Conservation (phyloP, 495 filamentous ascomycete genomes). For the Xylaria sp. region DNA sequence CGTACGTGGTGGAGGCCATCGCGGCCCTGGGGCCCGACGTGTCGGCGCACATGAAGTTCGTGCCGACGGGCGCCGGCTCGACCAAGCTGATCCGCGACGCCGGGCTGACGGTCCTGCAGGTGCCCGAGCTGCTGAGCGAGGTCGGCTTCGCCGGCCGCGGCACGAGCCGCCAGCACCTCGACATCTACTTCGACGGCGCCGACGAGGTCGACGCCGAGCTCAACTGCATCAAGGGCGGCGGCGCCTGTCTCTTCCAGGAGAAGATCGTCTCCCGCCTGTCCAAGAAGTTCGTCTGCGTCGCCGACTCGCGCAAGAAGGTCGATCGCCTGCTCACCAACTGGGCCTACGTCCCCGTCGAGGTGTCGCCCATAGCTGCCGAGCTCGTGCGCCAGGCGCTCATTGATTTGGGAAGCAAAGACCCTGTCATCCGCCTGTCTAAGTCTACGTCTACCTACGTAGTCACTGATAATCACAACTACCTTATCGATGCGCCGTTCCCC, state of each 20-base stretch:
- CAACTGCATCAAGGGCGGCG: slow-evolving; percentile 97
- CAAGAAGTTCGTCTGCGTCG: slow-evolving; percentile 91
- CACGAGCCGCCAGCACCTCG: slow-evolving; percentile 55
- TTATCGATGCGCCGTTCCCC: slow-evolving; percentile 89
- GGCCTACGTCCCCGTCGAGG: slow-evolving; percentile 90
- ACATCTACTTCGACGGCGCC: slow-evolving; percentile 92
- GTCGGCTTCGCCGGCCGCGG: slow-evolving; percentile 34
- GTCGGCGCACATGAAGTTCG: slow-evolving; percentile 72
- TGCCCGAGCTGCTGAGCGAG: slow-evolving; percentile 52
- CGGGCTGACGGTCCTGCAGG: slow-evolving; percentile 76
- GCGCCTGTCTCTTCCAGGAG: slow-evolving; percentile 96
- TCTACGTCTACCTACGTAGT: slow-evolving; percentile 76
- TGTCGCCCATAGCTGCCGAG: slow-evolving; percentile 79
- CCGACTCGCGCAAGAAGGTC: slow-evolving; percentile 89
- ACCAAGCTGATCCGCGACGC: slow-evolving; percentile 80
- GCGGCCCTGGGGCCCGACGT: slow-evolving; percentile 68
- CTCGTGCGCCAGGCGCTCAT: slow-evolving; percentile 72
- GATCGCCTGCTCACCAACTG: slow-evolving; percentile 77
- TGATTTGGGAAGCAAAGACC: slow-evolving; percentile 71
- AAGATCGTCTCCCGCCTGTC: slow-evolving; percentile 89
- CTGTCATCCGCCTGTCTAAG: slow-evolving; percentile 70
- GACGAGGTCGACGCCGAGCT: slow-evolving; percentile 96
- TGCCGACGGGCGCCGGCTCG: slow-evolving; percentile 92
- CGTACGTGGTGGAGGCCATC: slow-evolving; percentile 96
- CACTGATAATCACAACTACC: slow-evolving; percentile 93